Conservation (phyloP, 1,139 yeast genomes). For the Yamadazyma siamensis region DNA sequence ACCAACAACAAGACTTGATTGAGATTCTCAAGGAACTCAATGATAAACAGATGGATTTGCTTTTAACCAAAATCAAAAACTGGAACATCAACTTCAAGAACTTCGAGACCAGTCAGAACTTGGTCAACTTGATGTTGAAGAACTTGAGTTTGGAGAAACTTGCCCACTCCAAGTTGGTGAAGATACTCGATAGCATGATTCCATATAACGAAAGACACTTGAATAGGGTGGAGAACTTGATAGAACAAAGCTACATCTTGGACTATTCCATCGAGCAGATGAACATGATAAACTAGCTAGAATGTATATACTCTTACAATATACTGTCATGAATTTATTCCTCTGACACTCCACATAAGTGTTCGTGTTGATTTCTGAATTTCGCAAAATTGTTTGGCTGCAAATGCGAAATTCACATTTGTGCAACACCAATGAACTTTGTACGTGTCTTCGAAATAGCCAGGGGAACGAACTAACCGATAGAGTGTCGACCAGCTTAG, state of each 20-base stretch:
- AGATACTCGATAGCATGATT: constrained; percentile 65
- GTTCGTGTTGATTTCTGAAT: neutral
- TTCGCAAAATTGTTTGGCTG: constrained; percentile 2
- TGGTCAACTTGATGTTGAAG: constrained; percentile 61
- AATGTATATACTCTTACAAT: neutral
- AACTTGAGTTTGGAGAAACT: constrained; percentile 53
- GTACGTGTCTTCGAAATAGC: no score
- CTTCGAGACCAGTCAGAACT: constrained; percentile 74
- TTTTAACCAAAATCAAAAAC: constrained; percentile 78
- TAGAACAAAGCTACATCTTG: constrained; percentile 80
- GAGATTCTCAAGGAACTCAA: constrained; percentile 56
- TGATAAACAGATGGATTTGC: constrained; percentile 53
- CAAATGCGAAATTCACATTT: neutral
- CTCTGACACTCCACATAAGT: no score
- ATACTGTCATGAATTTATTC: no score
- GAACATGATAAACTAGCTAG: constrained; percentile 29
- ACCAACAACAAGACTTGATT: constrained; percentile 57
- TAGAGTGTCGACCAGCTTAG: no score
- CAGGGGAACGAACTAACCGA: no score
- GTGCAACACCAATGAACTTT: constrained; percentile 2
- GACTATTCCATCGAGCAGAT: constrained; percentile 83
- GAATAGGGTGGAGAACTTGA: constrained; percentile 66
- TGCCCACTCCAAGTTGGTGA: constrained; percentile 60
- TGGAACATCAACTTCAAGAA: constrained; percentile 93
- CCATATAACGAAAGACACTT: constrained; percentile 90